A percentile compares a stretch with the other conserved stretches of the same genome.
These are phyloP conservation scores for Chlorencoelia australis DNA, from an alignment of 2,329 filamentous ascomycete genomes.

Conservation along the genomic window DNA sequence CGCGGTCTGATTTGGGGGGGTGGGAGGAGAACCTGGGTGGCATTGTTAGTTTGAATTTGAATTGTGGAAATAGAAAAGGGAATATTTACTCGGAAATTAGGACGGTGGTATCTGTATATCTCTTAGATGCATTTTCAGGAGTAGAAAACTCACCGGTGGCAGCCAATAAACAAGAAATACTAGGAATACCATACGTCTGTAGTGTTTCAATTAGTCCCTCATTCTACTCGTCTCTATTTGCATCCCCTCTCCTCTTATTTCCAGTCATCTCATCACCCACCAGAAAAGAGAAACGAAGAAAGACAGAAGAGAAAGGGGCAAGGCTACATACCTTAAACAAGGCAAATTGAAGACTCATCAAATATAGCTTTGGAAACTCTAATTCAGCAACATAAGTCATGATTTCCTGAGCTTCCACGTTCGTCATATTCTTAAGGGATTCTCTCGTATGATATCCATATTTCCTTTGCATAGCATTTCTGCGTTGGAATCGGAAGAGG, in stretches of 20 bases:
- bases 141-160: constrained; percentile 39
- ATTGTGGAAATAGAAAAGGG: too few species aligned
- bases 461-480: constrained; percentile 31
- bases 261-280: too few species aligned
- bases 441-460: constrained; percentile 36
- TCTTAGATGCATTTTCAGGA: constrained; percentile 37
- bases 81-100: constrained; percentile 14
- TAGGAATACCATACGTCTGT: constrained; percentile 46
- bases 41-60: not conserved
- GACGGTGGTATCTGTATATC: constrained; percentile 18
- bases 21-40: constrained; percentile 11
- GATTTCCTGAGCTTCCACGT: constrained; percentile 41
- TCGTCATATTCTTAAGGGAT: constrained; percentile 42
- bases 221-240: too few species aligned
- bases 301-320: not conserved
- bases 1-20: constrained; percentile 27
- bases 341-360: constrained; percentile 45
- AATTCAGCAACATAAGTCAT: constrained; percentile 34
- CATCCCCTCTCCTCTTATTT: too few species aligned
- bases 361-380: constrained; percentile 45
- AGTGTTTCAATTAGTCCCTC: not conserved
- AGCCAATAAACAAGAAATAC: constrained; percentile 39
- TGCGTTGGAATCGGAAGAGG: constrained; percentile 29
- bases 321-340: constrained; percentile 39
- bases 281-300: not conserved